Base-by-base conservation (phyloP, 176 grass and related monocot species). In the Hyparrhenia diplandra region DNA sequence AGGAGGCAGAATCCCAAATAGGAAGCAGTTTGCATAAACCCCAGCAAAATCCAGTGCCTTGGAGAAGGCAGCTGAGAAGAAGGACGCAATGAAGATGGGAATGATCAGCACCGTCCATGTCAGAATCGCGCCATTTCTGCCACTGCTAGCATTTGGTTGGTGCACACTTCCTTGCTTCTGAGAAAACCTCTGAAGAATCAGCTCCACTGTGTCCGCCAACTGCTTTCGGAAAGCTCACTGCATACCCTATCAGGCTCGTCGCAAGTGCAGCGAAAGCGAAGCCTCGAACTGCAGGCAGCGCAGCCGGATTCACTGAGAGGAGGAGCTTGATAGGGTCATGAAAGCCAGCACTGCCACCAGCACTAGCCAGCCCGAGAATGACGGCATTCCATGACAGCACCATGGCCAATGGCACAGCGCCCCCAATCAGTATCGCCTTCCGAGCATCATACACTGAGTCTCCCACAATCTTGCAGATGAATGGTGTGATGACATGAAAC, bases 161-260 rank as follows among this genome's bases (percentile, higher is more conserved):
- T 47, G 37, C 28, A 24, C 8, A 39, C 32, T 62, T 51, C 41
- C 78, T 51, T 30, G 34, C 66, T 82, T 85, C 1, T 0, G n/a
- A 28, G 35, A 58, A 86, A 88, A 90, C 74, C 42, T 85, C 41
- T 68, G 41, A 46, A 36, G 4, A 76, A 94, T 87, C 80, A 97
- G 71, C 12, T 86, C 49, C 46, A 90, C 10, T 1, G 91, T 94
- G 85, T 97, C 94, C 17, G 62, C 72, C 64, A 92, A 57, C 29
- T 94, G 91, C 69, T 94, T n/a, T 97, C 1, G 94, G 91, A 5
- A 97, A 92, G 84, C 91, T 97, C 25, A 97, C 89, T 4, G 91
- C 79, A 20, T 94, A 94, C 67, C 94, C 91, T 67, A 97, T 90
- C 77, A 97, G 72, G 71, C 94, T 97, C 1, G 91, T 97, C 5